Conservation (phyloP, 2,329 filamentous ascomycete species). For the Aspergillus udagawae region DNA sequence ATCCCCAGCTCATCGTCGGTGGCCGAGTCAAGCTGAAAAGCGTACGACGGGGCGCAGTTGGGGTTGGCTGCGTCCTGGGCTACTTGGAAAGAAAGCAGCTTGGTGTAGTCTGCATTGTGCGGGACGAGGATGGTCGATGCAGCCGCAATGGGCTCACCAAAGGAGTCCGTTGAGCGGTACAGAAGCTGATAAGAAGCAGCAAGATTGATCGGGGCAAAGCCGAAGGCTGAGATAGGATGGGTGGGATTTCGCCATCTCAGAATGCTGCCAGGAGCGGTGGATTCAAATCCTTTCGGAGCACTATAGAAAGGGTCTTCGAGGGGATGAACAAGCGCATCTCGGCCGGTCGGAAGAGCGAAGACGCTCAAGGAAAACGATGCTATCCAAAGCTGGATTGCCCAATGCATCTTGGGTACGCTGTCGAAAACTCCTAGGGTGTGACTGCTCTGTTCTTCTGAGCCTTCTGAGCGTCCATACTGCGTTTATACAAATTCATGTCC, state of each 20-base stretch:
- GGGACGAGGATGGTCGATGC: conserved; percentile 41
- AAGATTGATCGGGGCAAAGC: conserved; percentile 19
- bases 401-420: too few relatives aligned
- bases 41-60: conserved; percentile 27
- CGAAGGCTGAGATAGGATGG: conserved; percentile 20
- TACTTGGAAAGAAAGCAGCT: conserved; percentile 43
- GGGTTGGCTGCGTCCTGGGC: conserved; percentile 25
- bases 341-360: neutral
- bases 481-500: too few relatives aligned
- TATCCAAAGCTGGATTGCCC: too few relatives aligned
- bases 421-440: too few relatives aligned
- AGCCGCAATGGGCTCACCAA: conserved; percentile 33
- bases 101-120: conserved; percentile 24
- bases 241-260: conserved; percentile 22
- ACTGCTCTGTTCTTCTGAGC: too few relatives aligned
- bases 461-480: too few relatives aligned
- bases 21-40: conserved; percentile 34
- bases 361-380: too few relatives aligned
- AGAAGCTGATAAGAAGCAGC: conserved; percentile 33
- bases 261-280: conserved; percentile 22
- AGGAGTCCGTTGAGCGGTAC: conserved; percentile 38
- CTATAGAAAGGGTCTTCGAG: conserved; percentile 27
- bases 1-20: conserved; percentile 32
- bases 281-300: conserved; percentile 25
- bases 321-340: conserved; percentile 12